Conservation (phyloP, 208 protist species). For the Tetramitus jugosus region DNA sequence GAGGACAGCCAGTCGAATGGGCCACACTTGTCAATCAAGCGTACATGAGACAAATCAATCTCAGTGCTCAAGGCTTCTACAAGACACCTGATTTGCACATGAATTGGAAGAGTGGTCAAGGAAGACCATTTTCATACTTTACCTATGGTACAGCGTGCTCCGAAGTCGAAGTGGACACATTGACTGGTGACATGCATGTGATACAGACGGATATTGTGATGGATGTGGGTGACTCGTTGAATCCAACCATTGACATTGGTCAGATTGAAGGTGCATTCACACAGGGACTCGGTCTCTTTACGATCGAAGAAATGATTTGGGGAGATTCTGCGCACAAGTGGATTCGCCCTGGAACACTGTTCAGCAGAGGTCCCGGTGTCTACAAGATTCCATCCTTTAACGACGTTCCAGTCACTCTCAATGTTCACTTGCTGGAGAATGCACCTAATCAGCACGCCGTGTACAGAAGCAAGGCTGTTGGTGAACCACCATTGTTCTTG, state of each 20-base stretch:
- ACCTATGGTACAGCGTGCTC: slow-evolving; percentile 44
- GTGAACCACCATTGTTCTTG: slow-evolving; percentile 75
- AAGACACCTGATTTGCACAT: slow-evolving; percentile 25
- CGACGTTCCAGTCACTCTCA: slow-evolving; percentile 63
- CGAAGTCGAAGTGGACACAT: slow-evolving; percentile 57
- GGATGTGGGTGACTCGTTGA: slow-evolving; percentile 51
- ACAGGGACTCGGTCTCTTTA: slow-evolving; percentile 50
- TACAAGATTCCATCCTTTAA: slow-evolving; percentile 63
- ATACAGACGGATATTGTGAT: slow-evolving; percentile 48
- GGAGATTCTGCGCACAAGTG: not conserved
- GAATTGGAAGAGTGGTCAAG: slow-evolving; percentile 24
- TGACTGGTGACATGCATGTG: slow-evolving; percentile 51
- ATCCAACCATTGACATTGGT: slow-evolving; percentile 60
- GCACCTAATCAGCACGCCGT: slow-evolving; percentile 43
- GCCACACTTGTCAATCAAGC: slow-evolving; percentile 32
- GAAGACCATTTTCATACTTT: slow-evolving; percentile 56
- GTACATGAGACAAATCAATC: slow-evolving; percentile 41
- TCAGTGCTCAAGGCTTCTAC: slow-evolving; percentile 56
- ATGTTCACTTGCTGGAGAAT: slow-evolving; percentile 55
- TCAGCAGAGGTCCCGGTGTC: not conserved
- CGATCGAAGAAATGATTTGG: not conserved
- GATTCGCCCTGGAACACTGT: not conserved
- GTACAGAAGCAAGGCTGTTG: slow-evolving; percentile 50
- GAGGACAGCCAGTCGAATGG: not conserved
- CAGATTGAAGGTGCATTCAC: slow-evolving; percentile 68